A percentile compares a stretch with the other conserved stretches of the same genome.
These are phyloP conservation scores for Panicum hallii DNA, from an alignment of 202 grass and related monocot genomes.

Conservation along the genomic window DNA sequence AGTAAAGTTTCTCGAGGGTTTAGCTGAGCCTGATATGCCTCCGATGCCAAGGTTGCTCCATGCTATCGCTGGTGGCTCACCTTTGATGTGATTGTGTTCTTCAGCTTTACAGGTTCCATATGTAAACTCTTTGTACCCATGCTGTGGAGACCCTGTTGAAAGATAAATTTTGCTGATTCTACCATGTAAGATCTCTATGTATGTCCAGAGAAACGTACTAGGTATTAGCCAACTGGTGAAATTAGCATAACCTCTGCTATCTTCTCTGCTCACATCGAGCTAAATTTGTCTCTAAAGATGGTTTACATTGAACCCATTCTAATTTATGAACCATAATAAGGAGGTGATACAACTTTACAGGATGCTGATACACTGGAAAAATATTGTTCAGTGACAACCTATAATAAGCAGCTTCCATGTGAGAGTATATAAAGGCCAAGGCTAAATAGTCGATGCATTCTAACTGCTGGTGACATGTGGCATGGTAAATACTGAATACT, in stretches of 20 bases:
- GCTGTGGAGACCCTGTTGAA: neutral
- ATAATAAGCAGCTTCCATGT: too few species aligned
- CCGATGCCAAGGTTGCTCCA: neutral
- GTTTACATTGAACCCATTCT: neutral
- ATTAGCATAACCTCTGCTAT: neutral
- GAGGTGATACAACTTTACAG: neutral
- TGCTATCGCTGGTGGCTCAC: neutral
- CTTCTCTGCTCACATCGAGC: neutral
- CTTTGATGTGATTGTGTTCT: neutral
- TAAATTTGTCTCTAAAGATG: neutral
- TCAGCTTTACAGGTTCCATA: neutral
- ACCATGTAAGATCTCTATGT: neutral
- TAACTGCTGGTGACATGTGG: too few species aligned
- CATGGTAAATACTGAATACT: too few species aligned
- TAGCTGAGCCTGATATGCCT: slow-evolving; percentile 21
- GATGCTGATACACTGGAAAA: neutral
- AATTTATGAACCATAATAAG: neutral
- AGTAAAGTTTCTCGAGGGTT: neutral
- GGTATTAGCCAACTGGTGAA: neutral
- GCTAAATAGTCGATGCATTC: too few species aligned
- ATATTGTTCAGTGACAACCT: too few species aligned
- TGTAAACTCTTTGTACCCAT: neutral
- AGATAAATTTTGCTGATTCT: neutral
- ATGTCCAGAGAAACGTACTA: neutral
- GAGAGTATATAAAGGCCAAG: too few species aligned